A percentile compares a stretch with the other conserved stretches of the same genome.
These are phyloP conservation scores for Pseudogymnoascus sp. DNA, from an alignment of 2,329 filamentous ascomycete genomes.

Conservation along the genomic window DNA sequence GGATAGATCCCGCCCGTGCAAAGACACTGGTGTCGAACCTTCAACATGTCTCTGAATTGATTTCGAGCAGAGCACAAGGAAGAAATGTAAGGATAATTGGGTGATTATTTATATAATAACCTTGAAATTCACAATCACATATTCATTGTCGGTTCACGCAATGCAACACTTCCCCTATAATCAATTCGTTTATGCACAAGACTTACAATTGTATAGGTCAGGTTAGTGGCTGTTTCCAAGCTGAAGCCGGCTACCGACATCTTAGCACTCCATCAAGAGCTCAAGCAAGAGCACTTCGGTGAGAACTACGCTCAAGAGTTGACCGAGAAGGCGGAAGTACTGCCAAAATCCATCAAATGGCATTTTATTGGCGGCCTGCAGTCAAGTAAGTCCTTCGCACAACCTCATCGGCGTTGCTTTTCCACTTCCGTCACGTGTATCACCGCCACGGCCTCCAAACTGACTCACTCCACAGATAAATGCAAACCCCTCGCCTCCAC, in stretches of 20 bases:
- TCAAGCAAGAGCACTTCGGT: conserved; percentile 70
- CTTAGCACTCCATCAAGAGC: conserved; percentile 61
- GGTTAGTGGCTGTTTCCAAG: conserved; percentile 92
- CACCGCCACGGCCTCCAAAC: not conserved
- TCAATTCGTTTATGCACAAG: not conserved
- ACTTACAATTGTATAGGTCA: conserved; percentile 44
- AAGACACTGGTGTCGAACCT: conserved; percentile 55
- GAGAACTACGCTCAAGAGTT: conserved; percentile 96
- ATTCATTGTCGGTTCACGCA: conserved; percentile 9
- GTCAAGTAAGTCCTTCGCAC: conserved; percentile 43
- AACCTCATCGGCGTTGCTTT: not conserved
- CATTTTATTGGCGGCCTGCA: conserved; percentile 96
- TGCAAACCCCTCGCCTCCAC: conserved; percentile 75
- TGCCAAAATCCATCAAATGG: conserved; percentile 75
- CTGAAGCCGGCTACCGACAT: conserved; percentile 90
- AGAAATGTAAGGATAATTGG: conserved; percentile 40
- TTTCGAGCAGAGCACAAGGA: conserved; percentile 44
- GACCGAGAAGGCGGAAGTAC: conserved; percentile 69
- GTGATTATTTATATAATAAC: conserved; percentile 12
- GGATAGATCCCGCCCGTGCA: conserved; percentile 52
- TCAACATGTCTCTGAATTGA: conserved; percentile 47
- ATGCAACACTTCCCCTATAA: not conserved
- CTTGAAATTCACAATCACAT: not conserved
- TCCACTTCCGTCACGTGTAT: not conserved
- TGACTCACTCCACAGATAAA: conserved; percentile 54